These are phyloP conservation scores for Artemisia argyi DNA, from an alignment of 129 eudicot genomes.

Conservation along the genomic window DNA sequence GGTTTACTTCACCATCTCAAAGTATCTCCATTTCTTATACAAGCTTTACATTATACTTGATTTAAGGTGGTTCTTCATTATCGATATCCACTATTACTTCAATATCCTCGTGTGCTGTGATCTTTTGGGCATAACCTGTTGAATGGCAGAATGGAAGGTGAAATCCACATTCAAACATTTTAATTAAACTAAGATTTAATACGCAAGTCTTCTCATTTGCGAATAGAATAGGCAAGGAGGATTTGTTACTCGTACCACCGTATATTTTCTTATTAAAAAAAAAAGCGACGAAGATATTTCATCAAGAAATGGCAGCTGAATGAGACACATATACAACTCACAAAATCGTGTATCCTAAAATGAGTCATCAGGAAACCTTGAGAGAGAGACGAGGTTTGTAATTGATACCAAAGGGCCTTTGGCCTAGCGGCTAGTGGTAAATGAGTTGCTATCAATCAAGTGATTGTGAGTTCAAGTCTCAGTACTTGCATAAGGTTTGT, in stretches of 20 bases:
- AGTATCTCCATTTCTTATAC: neutral
- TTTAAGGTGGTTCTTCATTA: conserved; percentile 72
- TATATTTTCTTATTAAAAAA: no score
- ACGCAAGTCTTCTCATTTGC: neutral
- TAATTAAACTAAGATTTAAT: neutral
- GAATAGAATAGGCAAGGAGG: no score
- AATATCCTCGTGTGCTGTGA: conserved; percentile 81
- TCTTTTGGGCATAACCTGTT: conserved; percentile 95
- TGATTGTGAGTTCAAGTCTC: no score
- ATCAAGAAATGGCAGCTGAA: neutral
- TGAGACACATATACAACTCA: neutral
- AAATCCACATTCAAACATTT: conserved; percentile 7
- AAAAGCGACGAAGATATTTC: neutral
- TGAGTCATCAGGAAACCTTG: no score
- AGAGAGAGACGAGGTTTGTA: no score
- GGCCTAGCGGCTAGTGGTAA: no score
- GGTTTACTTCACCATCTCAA: conserved; percentile 11
- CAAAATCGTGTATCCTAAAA: no score
- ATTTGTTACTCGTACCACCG: no score
- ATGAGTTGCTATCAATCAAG: no score
- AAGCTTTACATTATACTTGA: conserved; percentile 22
- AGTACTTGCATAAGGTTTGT: no score
- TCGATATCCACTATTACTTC: conserved; percentile 89
- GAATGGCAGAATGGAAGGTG: neutral
- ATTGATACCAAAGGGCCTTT: no score